Evolutionary conservation across 208 protist species (phyloP), one percentile per base, ranked within the genome.

Genomic region (Blastocrithidia nonstop): DNA sequence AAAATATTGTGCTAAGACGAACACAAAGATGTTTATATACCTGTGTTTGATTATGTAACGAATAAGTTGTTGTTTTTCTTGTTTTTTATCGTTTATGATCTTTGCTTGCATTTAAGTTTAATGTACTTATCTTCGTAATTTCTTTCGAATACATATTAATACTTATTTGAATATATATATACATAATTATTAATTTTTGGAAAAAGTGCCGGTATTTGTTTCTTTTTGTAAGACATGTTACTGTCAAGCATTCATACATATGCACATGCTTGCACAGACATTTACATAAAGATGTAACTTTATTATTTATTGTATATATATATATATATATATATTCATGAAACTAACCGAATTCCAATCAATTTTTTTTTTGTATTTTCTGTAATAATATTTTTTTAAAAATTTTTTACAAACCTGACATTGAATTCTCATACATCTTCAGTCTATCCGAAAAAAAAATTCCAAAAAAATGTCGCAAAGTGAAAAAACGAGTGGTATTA

Each of bases 11-110:
- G n/a, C n/a, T n/a, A n/a, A n/a, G n/a, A 48, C 13, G 36, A 50
- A 61, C 35, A 61, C 25, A 53, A 38, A 54, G 47, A 39, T 45
- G 48, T 53, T 49, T 27, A 54, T 19, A 47, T 43, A 43, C 57
- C 16, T 44, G 6, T 45, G 28, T 54, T 40, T 38, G 49, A 21
- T 47, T 42, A 15, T 37, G 13, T 37, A n/a, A 52, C 24, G 26
- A 25, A 24, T n/a, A 15, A 26, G 11, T 11, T 9, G 17, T 35
- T 36, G 36, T 46, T 15, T 19, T 3, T 27, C 43, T 39, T 26
- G 40, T 53, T 0, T 20, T 25, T 3, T 26, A 37, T 19, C 33
- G 6, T 48, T 15, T 6, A 21, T 48, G 20, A 22, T 17, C 31
- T 8, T 24, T 47, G 11, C 8, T 37, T 25, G 50, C 4, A 3